Conservation (phyloP, 1,284 basidiomycete genomes). For the Ustilago bromivora region DNA sequence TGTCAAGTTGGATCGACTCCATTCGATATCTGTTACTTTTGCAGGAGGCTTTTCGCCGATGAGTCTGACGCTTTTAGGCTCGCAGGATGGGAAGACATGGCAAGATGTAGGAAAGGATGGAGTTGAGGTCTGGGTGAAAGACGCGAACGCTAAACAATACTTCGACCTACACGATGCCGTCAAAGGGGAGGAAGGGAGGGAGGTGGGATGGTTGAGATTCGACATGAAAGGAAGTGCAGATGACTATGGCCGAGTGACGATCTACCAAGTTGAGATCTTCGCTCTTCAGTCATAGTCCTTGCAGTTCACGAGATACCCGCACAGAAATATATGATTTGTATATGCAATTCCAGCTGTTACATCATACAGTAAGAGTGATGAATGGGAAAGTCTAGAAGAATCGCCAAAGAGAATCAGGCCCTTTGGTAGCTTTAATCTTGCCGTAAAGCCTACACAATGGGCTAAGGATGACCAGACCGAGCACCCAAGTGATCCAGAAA, state of each 20-base stretch:
- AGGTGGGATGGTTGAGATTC: constrained; percentile 24
- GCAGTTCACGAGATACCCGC: constrained; percentile 5
- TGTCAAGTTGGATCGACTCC: background rate
- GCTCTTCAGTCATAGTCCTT: background rate
- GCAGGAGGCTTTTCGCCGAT: constrained; percentile 46
- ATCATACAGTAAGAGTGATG: background rate
- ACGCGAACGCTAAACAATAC: constrained; percentile 44
- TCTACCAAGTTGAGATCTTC: constrained; percentile 42
- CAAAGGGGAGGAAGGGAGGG: background rate
- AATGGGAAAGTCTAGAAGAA: constrained; percentile 32
- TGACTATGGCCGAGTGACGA: constrained; percentile 43
- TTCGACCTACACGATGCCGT: constrained; percentile 14
- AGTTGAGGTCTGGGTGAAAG: constrained; percentile 22
- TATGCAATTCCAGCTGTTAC: background rate
- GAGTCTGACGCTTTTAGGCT: constrained; percentile 15
- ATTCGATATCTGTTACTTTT: constrained; percentile 40
- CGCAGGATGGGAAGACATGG: constrained; percentile 28
- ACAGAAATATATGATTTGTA: background rate
- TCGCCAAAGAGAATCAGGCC: constrained; percentile 41
- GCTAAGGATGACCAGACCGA: constrained; percentile 33
- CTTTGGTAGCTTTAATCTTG: constrained; percentile 29
- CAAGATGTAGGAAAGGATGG: background rate
- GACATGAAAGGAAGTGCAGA: constrained; percentile 46
- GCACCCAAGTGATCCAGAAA: constrained; percentile 41
- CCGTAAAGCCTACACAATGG: constrained; percentile 39